These are phyloP conservation scores for Rutstroemia sp. DNA, from an alignment of 2,329 filamentous ascomycete genomes.

Conservation along the genomic window DNA sequence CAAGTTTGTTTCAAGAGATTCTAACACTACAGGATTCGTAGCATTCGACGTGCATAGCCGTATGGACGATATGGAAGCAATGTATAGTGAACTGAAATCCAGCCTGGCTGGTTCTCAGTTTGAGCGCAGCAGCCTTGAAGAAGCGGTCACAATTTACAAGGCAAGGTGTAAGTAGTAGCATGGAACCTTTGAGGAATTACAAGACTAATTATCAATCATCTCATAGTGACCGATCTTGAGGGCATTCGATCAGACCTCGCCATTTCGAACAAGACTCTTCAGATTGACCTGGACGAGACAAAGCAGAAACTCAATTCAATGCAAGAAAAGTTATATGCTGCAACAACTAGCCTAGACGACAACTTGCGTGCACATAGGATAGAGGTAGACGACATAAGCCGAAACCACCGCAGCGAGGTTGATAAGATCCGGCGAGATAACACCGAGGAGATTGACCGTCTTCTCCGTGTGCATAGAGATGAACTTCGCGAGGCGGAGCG, in stretches of 20 bases:
- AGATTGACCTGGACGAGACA: slow-evolving; percentile 59
- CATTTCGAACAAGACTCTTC: slow-evolving; percentile 43
- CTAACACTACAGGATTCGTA: slow-evolving; percentile 58
- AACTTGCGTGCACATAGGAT: slow-evolving; percentile 41
- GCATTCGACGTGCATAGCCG: slow-evolving; percentile 75
- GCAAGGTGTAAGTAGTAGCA: slow-evolving; percentile 36
- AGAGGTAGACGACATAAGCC: slow-evolving; percentile 46
- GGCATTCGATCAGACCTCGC: slow-evolving; percentile 26
- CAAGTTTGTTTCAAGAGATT: slow-evolving; percentile 61
- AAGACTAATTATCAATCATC: slow-evolving; percentile 7
- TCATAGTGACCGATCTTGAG: slow-evolving; percentile 42
- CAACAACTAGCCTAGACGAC: slow-evolving; percentile 43
- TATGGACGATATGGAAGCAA: slow-evolving; percentile 67
- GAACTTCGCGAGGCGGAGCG: slow-evolving; percentile 59
- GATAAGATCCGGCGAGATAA: slow-evolving; percentile 45
- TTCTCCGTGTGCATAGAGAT: slow-evolving; percentile 57
- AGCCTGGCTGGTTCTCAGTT: slow-evolving; percentile 63
- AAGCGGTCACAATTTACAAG: slow-evolving; percentile 68
- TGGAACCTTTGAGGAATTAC: neutral
- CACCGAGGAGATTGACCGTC: slow-evolving; percentile 47
- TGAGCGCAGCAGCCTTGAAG: slow-evolving; percentile 63
- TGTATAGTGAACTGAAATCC: slow-evolving; percentile 65
- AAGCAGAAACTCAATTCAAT: slow-evolving; percentile 33
- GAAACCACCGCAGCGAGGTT: slow-evolving; percentile 47
- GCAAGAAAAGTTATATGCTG: slow-evolving; percentile 37